These are phyloP conservation scores for Polysphondylium violaceum DNA, from an alignment of 78 protist species.

Conservation along the genomic window DNA sequence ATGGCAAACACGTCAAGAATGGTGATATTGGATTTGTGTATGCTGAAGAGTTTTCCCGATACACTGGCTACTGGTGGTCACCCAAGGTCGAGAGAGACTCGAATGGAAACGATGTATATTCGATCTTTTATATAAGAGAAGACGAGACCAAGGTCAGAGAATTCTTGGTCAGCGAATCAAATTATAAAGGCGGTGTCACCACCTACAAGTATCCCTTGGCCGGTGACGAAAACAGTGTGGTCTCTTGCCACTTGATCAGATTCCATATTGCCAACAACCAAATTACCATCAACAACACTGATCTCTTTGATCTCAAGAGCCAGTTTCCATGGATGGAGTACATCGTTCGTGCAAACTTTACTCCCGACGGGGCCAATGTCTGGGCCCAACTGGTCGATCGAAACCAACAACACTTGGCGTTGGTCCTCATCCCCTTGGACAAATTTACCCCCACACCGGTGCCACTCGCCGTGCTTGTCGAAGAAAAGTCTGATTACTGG, in stretches of 20 bases:
- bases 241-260: not conserved
- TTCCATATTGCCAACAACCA: not conserved
- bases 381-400: slow-evolving; percentile 60
- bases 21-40: slow-evolving; percentile 70
- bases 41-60: slow-evolving; percentile 76
- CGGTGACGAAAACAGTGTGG: slow-evolving; percentile 41
- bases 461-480: not conserved
- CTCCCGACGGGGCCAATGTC: slow-evolving; percentile 28
- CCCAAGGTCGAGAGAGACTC: slow-evolving; percentile 9
- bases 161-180: slow-evolving; percentile 5
- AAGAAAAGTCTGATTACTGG: slow-evolving; percentile 30
- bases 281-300: not conserved
- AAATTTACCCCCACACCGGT: not conserved
- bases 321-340: slow-evolving; percentile 76
- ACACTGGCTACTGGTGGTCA: slow-evolving; percentile 84
- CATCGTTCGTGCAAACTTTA: slow-evolving; percentile 62
- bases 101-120: slow-evolving; percentile 2
- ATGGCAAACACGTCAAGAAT: not conserved
- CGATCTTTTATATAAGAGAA: slow-evolving; percentile 57
- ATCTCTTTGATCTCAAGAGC: slow-evolving; percentile 23
- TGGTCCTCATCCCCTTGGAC: slow-evolving; percentile 27
- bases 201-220: slow-evolving; percentile 79
- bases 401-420: slow-evolving; percentile 51
- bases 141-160: slow-evolving; percentile 64
- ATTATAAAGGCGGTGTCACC: slow-evolving; percentile 19